phyloP scores from a whole-genome alignment of 2,329 filamentous ascomycete genomes.

The Cladosporium sp. region DNA sequence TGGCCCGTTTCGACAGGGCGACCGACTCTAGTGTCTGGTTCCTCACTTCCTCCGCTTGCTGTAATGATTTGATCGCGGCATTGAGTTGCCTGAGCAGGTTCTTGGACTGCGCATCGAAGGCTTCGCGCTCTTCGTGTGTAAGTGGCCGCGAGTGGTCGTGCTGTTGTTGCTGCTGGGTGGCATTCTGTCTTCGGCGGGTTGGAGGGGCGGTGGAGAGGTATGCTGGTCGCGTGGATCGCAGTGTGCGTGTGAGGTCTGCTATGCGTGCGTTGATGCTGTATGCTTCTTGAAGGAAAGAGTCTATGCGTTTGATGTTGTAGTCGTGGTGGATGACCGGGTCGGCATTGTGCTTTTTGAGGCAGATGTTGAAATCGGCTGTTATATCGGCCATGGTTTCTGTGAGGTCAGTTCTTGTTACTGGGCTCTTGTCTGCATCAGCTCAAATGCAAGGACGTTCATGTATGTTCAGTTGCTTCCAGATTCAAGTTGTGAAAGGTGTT shows the following conservation, averaged over 20 bases:
- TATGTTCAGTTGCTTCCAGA: background rate
- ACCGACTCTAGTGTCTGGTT: constrained; percentile 70
- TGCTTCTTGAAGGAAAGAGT: constrained; percentile 90
- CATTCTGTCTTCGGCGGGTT: constrained; percentile 40
- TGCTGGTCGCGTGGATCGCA: constrained; percentile 77
- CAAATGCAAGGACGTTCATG: background rate
- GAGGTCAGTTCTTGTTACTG: background rate
- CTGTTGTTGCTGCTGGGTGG: constrained; percentile 15
- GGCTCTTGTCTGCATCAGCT: background rate
- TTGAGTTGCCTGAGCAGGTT: constrained; percentile 81
- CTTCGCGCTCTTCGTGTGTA: constrained; percentile 76
- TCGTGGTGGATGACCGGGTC: background rate
- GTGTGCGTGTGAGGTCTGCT: constrained; percentile 70
- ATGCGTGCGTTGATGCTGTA: constrained; percentile 91
- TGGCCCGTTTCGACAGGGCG: constrained; percentile 65
- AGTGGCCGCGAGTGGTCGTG: constrained; percentile 52
- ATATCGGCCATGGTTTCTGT: constrained; percentile 49
- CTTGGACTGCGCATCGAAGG: constrained; percentile 84
- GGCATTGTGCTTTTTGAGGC: constrained; percentile 44
- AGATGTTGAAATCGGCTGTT: constrained; percentile 64
- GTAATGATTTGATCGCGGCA: constrained; percentile 70
- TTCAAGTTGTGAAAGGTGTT: background rate
- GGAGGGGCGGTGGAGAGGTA: constrained; percentile 81
- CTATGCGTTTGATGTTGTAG: constrained; percentile 49
- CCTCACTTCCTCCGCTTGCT: constrained; percentile 76